Percentiles rank a stretch among this genome's conserved stretches.
Conservation (phyloP, 2,329 filamentous ascomycete species). For the Talaromyces atroroseus region DNA sequence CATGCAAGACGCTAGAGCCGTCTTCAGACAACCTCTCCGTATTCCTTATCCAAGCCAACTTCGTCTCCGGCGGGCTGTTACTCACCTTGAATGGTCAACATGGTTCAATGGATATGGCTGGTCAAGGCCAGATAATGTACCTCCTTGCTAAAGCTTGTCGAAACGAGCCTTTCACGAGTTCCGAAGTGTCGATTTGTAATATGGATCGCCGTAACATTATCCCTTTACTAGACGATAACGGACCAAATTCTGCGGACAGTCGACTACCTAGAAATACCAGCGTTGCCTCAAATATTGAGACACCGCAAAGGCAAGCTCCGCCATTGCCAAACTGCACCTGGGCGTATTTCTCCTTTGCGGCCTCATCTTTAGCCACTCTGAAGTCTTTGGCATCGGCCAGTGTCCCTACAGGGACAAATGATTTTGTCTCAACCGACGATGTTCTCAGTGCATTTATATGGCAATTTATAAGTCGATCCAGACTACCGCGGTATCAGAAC, state of each 20-base stretch:
- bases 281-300: neutral
- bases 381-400: constrained; percentile 16
- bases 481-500: constrained; percentile 31
- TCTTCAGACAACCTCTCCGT: constrained; percentile 30
- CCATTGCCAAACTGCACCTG: neutral
- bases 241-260: neutral
- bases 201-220: constrained; percentile 34
- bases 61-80: constrained; percentile 46
- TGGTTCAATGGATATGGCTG: constrained; percentile 48
- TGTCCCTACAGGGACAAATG: constrained; percentile 17
- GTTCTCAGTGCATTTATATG: constrained; percentile 49
- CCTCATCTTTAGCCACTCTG: neutral
- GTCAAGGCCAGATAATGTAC: constrained; percentile 43
- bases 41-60: constrained; percentile 44
- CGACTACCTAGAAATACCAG: neutral
- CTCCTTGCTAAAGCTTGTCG: constrained; percentile 48
- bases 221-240: constrained; percentile 33
- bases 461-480: constrained; percentile 40
- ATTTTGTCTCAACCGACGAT: constrained; percentile 52
- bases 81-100: constrained; percentile 48
- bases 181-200: constrained; percentile 45
- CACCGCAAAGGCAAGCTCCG: neutral
- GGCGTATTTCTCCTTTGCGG: constrained; percentile 3
- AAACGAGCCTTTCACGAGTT: constrained; percentile 39
- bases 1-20: constrained; percentile 35